Conservation (phyloP, 495 filamentous ascomycete genomes). For the Sabuloglossum arenarium region DNA sequence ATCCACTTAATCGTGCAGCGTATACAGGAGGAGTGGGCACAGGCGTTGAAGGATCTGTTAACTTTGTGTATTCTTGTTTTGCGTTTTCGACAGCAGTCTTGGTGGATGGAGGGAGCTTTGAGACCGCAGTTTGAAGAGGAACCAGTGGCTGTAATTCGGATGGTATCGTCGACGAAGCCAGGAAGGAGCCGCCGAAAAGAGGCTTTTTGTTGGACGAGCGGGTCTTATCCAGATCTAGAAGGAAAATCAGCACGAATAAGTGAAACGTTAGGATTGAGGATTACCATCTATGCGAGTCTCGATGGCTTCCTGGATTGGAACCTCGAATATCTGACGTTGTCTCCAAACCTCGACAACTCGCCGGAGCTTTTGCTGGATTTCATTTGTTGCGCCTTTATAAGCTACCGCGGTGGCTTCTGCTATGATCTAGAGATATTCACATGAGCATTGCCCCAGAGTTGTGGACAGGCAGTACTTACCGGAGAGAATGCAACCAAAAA, state of each 20-base stretch:
- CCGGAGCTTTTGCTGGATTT: conserved; percentile 70
- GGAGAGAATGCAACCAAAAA: conserved; percentile 82
- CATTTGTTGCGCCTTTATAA: conserved; percentile 66
- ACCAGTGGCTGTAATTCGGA: conserved; percentile 56
- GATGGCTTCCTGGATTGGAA: conserved; percentile 50
- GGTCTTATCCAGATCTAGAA: conserved; percentile 49
- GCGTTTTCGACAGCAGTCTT: conserved; percentile 43
- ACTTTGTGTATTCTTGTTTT: conserved; percentile 59
- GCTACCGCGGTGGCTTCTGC: conserved; percentile 65
- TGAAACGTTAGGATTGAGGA: not conserved
- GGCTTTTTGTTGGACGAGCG: conserved; percentile 45
- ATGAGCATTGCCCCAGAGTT: not conserved
- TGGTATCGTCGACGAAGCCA: conserved; percentile 39
- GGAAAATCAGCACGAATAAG: conserved; percentile 3
- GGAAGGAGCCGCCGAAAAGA: conserved; percentile 46
- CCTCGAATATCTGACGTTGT: conserved; percentile 67
- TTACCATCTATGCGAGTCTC: conserved; percentile 62
- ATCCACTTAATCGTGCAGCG: conserved; percentile 67
- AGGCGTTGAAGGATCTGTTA: conserved; percentile 42
- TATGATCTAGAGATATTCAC: conserved; percentile 33
- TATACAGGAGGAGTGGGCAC: conserved; percentile 67
- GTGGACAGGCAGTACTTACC: conserved; percentile 16
- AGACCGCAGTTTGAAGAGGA: conserved; percentile 46
- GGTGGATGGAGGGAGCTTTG: conserved; percentile 42
- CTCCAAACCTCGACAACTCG: conserved; percentile 91